These are phyloP conservation scores for Cucurbita pepo DNA, from an alignment of 306 rosid species.

Conservation along the genomic window DNA sequence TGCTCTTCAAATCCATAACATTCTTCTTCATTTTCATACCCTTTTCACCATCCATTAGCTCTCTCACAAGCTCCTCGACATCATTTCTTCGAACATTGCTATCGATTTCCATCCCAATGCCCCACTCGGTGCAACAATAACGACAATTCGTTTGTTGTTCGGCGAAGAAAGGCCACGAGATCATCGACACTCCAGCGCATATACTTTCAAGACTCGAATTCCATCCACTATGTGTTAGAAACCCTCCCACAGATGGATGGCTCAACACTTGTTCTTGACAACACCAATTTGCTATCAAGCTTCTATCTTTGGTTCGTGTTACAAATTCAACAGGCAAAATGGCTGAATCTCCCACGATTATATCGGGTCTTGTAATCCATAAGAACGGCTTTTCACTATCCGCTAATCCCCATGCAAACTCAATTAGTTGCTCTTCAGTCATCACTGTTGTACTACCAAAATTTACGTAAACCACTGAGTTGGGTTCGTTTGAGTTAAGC, in stretches of 20 bases:
- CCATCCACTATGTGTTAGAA: background rate
- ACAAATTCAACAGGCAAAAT: slow-evolving; percentile 7
- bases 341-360: slow-evolving; percentile 13
- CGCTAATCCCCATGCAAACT: slow-evolving; percentile 34
- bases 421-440: slow-evolving; percentile 22
- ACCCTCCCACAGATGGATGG: background rate
- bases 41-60: background rate
- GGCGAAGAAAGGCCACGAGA: background rate
- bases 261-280: background rate
- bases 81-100: background rate
- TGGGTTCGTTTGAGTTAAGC: slow-evolving; percentile 23
- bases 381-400: slow-evolving; percentile 19
- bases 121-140: background rate
- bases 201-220: background rate
- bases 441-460: slow-evolving; percentile 21
- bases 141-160: background rate
- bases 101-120: background rate
- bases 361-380: slow-evolving; percentile 39
- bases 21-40: background rate
- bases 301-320: background rate
- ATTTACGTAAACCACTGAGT: background rate
- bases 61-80: background rate
- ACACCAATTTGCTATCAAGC: background rate
- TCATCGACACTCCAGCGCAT: background rate
- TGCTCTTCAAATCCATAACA: background rate